Conservation (phyloP, 179 eudicot genomes). For the Beta corolliflora region DNA sequence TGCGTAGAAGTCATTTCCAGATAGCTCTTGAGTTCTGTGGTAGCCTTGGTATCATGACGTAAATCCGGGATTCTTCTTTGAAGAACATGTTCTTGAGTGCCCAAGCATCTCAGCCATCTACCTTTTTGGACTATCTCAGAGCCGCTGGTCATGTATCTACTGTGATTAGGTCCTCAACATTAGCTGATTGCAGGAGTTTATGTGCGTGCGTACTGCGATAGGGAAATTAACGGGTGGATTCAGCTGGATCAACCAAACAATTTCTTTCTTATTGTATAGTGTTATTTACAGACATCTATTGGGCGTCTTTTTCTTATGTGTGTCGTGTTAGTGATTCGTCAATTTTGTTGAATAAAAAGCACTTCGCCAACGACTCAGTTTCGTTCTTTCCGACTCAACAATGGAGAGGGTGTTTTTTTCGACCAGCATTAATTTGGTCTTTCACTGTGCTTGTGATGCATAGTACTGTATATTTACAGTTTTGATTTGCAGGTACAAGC, state of each 20-base stretch:
- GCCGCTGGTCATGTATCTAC: slow-evolving; percentile 31
- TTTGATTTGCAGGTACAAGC: slow-evolving; percentile 57
- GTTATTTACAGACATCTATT: slow-evolving; percentile 36
- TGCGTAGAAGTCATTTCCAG: slow-evolving; percentile 32
- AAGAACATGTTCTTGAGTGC: slow-evolving; percentile 51
- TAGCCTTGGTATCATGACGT: slow-evolving; percentile 33
- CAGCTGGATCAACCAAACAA: slow-evolving; percentile 43
- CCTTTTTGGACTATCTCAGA: slow-evolving; percentile 32
- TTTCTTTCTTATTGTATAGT: slow-evolving; percentile 37
- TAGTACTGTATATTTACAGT: neutral
- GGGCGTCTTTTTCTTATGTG: slow-evolving; percentile 28
- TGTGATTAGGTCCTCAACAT: slow-evolving; percentile 49
- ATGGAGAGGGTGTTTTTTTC: slow-evolving; percentile 74
- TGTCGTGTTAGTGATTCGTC: slow-evolving; percentile 28
- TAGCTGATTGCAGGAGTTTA: slow-evolving; percentile 33
- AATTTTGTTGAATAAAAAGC: slow-evolving; percentile 42
- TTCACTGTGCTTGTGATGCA: neutral
- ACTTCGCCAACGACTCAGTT: slow-evolving; percentile 35
- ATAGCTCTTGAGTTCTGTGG: slow-evolving; percentile 36
- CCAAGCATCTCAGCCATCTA: slow-evolving; percentile 27
- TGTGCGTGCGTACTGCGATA: slow-evolving; percentile 32
- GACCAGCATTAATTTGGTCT: neutral
- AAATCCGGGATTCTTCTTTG: slow-evolving; percentile 17
- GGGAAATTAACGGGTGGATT: slow-evolving; percentile 49
- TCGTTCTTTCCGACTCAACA: slow-evolving; percentile 28